These are phyloP conservation scores for Pezicula radicicola DNA, from an alignment of 2,329 filamentous ascomycete species.

Conservation along the genomic window DNA sequence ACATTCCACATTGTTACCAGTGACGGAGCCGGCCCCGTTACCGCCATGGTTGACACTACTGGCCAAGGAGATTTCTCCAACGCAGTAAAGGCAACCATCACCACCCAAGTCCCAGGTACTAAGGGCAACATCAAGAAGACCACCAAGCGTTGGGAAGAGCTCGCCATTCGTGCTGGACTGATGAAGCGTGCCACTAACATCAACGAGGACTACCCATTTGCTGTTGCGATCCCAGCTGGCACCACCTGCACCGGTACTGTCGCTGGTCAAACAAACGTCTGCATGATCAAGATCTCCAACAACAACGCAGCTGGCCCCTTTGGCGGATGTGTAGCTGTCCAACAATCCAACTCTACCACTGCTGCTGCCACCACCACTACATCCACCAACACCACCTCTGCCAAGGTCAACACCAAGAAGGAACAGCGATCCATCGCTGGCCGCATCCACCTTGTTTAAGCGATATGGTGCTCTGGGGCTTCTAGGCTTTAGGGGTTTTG, in stretches of 20 bases:
- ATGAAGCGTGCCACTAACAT: slow-evolving; percentile 14
- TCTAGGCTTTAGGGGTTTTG: no score
- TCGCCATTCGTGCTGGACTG: slow-evolving; percentile 6
- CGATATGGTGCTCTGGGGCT: no score
- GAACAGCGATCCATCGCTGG: background rate
- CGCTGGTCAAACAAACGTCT: slow-evolving; percentile 32
- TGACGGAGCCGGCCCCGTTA: slow-evolving; percentile 37
- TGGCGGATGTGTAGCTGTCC: slow-evolving; percentile 37
- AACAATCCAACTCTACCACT: slow-evolving; percentile 17
- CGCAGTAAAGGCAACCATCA: slow-evolving; percentile 25
- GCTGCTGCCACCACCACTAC: slow-evolving; percentile 1
- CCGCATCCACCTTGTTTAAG: background rate
- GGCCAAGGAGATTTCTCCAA: slow-evolving; percentile 32
- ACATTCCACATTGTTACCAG: slow-evolving; percentile 38
- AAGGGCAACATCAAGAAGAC: slow-evolving; percentile 30
- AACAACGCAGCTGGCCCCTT: slow-evolving; percentile 37
- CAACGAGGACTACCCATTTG: slow-evolving; percentile 23
- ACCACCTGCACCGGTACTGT: slow-evolving; percentile 36
- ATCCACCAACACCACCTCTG: background rate
- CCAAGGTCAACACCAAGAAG: background rate
- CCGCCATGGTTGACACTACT: slow-evolving; percentile 34
- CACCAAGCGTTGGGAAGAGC: slow-evolving; percentile 13
- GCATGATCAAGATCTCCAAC: slow-evolving; percentile 42
- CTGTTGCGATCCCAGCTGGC: slow-evolving; percentile 34
- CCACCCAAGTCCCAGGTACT: slow-evolving; percentile 34